Base-by-base conservation (phyloP, 805 yeast genomes). In the Candida krabiensis region DNA sequence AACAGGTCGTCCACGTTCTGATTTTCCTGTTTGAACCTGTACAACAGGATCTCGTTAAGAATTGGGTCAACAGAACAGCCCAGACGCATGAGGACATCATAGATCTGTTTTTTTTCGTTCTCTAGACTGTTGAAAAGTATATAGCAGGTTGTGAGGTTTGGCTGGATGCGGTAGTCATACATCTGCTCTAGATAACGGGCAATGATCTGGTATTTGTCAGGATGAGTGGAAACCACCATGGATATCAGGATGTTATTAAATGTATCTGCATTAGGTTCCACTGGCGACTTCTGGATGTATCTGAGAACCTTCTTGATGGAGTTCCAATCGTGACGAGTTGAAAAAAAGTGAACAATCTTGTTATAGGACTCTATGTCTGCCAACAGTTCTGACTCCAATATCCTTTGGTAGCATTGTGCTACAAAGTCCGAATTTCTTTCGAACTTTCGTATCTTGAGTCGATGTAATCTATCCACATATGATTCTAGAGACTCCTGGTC, bases 141-240 rank as follows among this genome's bases (percentile, higher is more conserved):
- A 37, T 44, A 54, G 46, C 57, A 53, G 8, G 59, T 49, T 8
- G 50, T 49, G 12, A 44, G 22, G 25, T 51, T 40, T 1, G 56
- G 59, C 4, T n/a, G 24, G n/a, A 47, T 19, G 4, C 30, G 16
- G 19, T 34, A 39, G 13, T 23, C 22, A 9, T 37, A 30, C 48
- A 53, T 53, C 27, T 45, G 49, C 9, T 40, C 35, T 19, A 52
- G 35, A 30, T 46, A 50, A 35, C 35, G 26, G 15, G 33, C 27
- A n/a, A 42, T 37, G 25, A 49, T 9, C 24, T 38, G 38, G 28
- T 36, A 32, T 21, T 40, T 48, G 26, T 33, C 27, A 9, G 14
- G 25, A 27, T 40, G 28, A 2, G 9, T 28, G 8, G 49, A 25
- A 9, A 41, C 26, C 14, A 38, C 42, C 38, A 53, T 29, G 2